These are phyloP conservation scores for Cladosporium sp. DNA, from an alignment of 2,329 filamentous ascomycete species.

Conservation along the genomic window DNA sequence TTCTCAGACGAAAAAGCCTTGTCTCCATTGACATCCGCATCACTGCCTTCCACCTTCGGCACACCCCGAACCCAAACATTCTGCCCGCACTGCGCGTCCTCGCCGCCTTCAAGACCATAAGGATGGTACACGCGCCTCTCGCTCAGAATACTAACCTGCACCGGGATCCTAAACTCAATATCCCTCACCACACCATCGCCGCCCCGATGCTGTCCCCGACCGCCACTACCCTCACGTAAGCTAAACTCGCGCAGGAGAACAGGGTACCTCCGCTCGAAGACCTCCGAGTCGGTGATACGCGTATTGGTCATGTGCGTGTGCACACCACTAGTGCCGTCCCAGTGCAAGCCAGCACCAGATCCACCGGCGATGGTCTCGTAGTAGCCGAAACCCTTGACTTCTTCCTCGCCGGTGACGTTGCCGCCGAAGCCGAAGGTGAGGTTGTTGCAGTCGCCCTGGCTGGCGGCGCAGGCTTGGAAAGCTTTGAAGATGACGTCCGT, in stretches of 20 bases:
- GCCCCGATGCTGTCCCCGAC: constrained; percentile 65
- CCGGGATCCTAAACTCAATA: constrained; percentile 76
- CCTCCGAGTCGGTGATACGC: constrained; percentile 76
- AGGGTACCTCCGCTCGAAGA: constrained; percentile 76
- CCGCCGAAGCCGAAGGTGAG: constrained; percentile 81
- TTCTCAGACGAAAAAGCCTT: constrained; percentile 23
- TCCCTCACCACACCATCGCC: constrained; percentile 76
- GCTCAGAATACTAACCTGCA: constrained; percentile 76
- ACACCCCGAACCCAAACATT: constrained; percentile 86
- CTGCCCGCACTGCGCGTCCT: constrained; percentile 73
- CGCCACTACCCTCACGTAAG: constrained; percentile 63
- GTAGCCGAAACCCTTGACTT: constrained; percentile 79
- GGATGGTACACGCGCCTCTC: constrained; percentile 75
- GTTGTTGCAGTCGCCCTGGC: constrained; percentile 81
- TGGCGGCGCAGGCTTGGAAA: constrained; percentile 76
- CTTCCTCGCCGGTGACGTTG: constrained; percentile 57
- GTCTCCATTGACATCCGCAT: constrained; percentile 28
- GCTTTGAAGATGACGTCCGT: constrained; percentile 82
- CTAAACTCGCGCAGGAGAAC: constrained; percentile 71
- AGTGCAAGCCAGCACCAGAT: constrained; percentile 69
- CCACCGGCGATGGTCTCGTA: constrained; percentile 85
- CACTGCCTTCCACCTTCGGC: constrained; percentile 34
- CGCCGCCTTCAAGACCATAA: constrained; percentile 81
- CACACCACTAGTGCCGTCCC: constrained; percentile 74
- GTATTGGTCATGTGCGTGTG: constrained; percentile 88